Evolutionary conservation across 331 rosid genomes (phyloP), one percentile per base, ranked within the genome.

Genomic region (Arachis monticola): DNA sequence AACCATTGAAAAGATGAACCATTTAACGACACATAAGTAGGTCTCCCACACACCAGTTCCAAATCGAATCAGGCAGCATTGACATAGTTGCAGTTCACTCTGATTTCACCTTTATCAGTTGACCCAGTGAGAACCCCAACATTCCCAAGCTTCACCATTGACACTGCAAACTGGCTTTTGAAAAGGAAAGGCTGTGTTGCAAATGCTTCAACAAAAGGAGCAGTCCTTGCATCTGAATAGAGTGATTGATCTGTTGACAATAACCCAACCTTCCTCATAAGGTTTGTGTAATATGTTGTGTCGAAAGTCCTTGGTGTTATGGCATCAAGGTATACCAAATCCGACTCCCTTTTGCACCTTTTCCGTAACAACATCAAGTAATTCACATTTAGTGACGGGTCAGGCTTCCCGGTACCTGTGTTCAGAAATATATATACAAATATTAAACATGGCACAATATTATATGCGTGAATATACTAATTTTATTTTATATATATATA

Each of bases 101-200:
- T 79, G 68, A 93, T 87, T 76, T 93, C 96, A 7, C 98, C 98
- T 70, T 86, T 85, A 67, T 80, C 22, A 17, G 22, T 73, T 61
- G 84, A 83, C 79, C 92, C 74, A 27, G 94, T 88, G 13, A 89
- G 78, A 30, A 91, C 93, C 32, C 90, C 88, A 31, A 93, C 91
- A 79, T 93, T 93, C 67, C 98, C 98, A 80, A 91, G 91, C 77
- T 88, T 93, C 75, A 87, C 87, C 97, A 93, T 89, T 3, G 98
- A 93, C 40, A 74, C 88, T 0, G 92, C 76, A 80, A 91, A 93
- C 70, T 91, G 98, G 87, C 86, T 86, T 8, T 79, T 69, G 32
- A 93, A 88, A 31, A 91, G 90, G 8, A 78, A 77, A 55, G 89
- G 86, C 2, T 91, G 96, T 7, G 92, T 75, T 63, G 87, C 91